phyloP scores from a whole-genome alignment of 371 early-diverging fungal genomes.

The Chytridiales sp. region DNA sequence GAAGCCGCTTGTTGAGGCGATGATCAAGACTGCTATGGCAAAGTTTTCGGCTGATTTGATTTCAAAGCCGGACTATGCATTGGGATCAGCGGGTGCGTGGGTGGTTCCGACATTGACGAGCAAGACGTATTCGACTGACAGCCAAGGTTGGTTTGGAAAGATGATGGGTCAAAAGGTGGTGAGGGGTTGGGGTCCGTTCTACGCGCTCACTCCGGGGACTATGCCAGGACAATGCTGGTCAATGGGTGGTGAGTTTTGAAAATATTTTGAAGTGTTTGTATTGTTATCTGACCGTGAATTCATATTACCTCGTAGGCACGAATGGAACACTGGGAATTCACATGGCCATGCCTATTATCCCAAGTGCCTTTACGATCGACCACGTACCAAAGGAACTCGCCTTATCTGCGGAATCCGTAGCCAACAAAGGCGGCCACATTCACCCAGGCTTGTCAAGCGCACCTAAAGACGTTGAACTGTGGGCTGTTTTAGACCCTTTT shows the following conservation, averaged over 20 bases:
- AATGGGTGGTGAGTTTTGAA: slow-evolving; percentile 22
- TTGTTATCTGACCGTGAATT: no score
- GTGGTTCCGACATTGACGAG: slow-evolving; percentile 63
- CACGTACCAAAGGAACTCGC: slow-evolving; percentile 59
- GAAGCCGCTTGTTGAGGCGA: slow-evolving; percentile 10
- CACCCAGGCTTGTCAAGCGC: slow-evolving; percentile 53
- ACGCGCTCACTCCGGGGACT: slow-evolving; percentile 18
- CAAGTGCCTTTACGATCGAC: slow-evolving; percentile 66
- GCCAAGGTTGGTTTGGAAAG: neutral
- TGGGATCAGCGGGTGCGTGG: slow-evolving; percentile 63
- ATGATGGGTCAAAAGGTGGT: neutral
- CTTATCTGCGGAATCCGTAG: slow-evolving; percentile 21
- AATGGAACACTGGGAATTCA: slow-evolving; percentile 63
- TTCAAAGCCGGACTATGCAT: slow-evolving; percentile 68
- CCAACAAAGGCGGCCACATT: no score
- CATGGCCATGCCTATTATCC: slow-evolving; percentile 54
- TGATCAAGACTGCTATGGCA: slow-evolving; percentile 44
- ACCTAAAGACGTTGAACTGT: slow-evolving; percentile 65
- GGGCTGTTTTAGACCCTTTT: slow-evolving; percentile 50
- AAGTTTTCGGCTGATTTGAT: slow-evolving; percentile 56
- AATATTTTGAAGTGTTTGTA: neutral
- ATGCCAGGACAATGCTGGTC: slow-evolving; percentile 71
- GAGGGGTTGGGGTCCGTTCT: slow-evolving; percentile 16
- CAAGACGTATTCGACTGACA: slow-evolving; percentile 30
- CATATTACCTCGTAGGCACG: no score